Conservation (phyloP, 1,284 basidiomycete genomes). For the Chondrostereum purpureum region DNA sequence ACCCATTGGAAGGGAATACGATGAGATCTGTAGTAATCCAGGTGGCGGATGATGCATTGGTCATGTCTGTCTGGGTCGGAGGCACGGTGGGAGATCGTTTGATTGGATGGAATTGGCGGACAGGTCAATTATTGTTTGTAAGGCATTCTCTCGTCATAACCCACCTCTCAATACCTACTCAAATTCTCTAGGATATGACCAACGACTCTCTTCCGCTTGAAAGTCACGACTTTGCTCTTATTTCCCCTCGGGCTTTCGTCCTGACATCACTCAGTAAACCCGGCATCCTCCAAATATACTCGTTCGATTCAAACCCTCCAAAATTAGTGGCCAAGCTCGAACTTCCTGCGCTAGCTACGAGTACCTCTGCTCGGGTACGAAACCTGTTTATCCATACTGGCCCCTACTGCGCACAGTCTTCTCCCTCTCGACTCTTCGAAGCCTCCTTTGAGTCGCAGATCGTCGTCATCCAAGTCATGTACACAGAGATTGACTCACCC, state of each 20-base stretch:
- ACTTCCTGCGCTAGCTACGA: slow-evolving; percentile 24
- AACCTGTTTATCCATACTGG: slow-evolving; percentile 24
- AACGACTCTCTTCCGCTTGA: slow-evolving; percentile 20
- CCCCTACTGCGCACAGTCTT: slow-evolving; percentile 30
- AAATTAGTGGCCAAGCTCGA: slow-evolving; percentile 24
- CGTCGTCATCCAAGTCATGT: slow-evolving; percentile 36
- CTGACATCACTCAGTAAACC: slow-evolving; percentile 25
- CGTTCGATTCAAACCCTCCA: slow-evolving; percentile 20
- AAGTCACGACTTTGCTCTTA: slow-evolving; percentile 40
- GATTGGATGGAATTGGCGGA: slow-evolving; percentile 51
- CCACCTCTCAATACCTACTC: slow-evolving; percentile 1
- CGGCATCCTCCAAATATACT: slow-evolving; percentile 36
- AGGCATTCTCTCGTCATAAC: slow-evolving; percentile 16
- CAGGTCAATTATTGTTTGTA: slow-evolving; percentile 37
- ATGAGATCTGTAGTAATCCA: slow-evolving; percentile 34
- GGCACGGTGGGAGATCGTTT: slow-evolving; percentile 24
- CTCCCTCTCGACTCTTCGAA: slow-evolving; percentile 27
- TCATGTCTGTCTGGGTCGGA: slow-evolving; percentile 30
- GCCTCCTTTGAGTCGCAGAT: slow-evolving; percentile 32
- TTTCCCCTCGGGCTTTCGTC: slow-evolving; percentile 38
- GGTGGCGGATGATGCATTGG: slow-evolving; percentile 46
- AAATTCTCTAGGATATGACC: slow-evolving; percentile 19
- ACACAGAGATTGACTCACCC: slow-evolving; percentile 16
- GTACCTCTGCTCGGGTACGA: slow-evolving; percentile 12
- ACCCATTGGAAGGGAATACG: slow-evolving; percentile 13